Evolutionary conservation across 2,329 filamentous ascomycete genomes (phyloP), one percentile per base, ranked within the genome.

Genomic region (Penicillium sp.): DNA sequence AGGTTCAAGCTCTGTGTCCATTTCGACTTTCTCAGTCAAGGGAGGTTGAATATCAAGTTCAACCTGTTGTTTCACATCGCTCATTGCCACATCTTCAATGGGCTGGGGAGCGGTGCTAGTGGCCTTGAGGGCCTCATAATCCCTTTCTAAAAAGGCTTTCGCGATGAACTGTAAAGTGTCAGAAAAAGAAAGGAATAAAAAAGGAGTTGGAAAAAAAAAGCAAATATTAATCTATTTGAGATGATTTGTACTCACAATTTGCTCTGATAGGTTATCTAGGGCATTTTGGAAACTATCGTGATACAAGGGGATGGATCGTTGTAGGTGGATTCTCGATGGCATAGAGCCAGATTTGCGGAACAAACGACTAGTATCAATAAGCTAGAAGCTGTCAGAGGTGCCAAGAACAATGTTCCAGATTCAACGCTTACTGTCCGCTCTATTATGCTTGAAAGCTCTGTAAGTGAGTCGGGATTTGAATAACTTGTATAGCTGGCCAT

Each of bases 81-180:
- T 57, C 72, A 72, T 72, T 6, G 55, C 56, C 47, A 67, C 62
- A 57, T 74, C 72, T 53, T 72, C 59, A 3, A 58, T 50, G 31
- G 60, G 59, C 33, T 62, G 60, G n/a, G 65, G 57, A n/a, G 64
- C 64, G 22, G 63, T 57, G 46, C 70, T 73, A 26, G 62, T 68
- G 5, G 70, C 70, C 55, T 66, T 66, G 38, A 75, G 61, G 17
- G 65, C 67, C 42, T 75, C 70, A 49, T 76, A 76, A 50, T 77
- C 75, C 54, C 65, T 70, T 63, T 77, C 75, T 16, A 77, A 59
- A 47, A 75, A 73, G 1, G 74, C 70, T 58, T 77, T 77, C 31
- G 75, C 75, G 41, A 77, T 72, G 44, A 75, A 75, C 75, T 77
- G 56, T 36, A 30, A 25, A 36, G 26, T 3, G 45, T 65, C 38